Evolutionary conservation across 208 protist species (phyloP).

Genomic region (Trypanosoma brucei): DNA sequence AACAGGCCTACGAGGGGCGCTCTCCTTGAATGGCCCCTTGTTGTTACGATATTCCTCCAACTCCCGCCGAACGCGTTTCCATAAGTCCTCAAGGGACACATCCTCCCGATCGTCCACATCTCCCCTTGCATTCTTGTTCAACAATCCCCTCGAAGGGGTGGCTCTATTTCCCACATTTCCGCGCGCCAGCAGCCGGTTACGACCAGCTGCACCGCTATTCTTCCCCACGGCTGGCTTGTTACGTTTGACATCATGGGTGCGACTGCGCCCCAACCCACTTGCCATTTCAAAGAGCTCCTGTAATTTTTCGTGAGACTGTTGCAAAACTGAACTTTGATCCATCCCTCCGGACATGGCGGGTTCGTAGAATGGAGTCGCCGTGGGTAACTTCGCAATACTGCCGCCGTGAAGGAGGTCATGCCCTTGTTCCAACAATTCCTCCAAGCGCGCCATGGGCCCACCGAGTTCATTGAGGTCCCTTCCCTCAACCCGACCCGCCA

Average conservation of each 20-base stretch:
- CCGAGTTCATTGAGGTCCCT: slow-evolving; percentile 6
- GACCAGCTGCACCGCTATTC: neutral
- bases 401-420: slow-evolving; percentile 55
- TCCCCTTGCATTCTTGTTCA: slow-evolving; percentile 8
- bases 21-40: neutral
- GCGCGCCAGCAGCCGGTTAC: slow-evolving; percentile 3
- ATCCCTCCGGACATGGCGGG: no score
- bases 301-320: neutral
- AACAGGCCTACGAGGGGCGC: neutral
- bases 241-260: neutral
- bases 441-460: slow-evolving; percentile 49
- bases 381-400: neutral
- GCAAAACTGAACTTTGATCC: neutral
- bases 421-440: slow-evolving; percentile 44
- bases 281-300: neutral
- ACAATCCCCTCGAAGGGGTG: no score
- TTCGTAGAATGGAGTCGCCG: no score
- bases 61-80: slow-evolving; percentile 54
- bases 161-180: neutral
- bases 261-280: neutral
- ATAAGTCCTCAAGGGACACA: slow-evolving; percentile 40
- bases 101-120: slow-evolving; percentile 39
- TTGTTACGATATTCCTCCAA: slow-evolving; percentile 57
- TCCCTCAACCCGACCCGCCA: neutral
- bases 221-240: neutral